Conservation (phyloP, 1,139 yeast genomes). For the Petasospora fabianii region DNA sequence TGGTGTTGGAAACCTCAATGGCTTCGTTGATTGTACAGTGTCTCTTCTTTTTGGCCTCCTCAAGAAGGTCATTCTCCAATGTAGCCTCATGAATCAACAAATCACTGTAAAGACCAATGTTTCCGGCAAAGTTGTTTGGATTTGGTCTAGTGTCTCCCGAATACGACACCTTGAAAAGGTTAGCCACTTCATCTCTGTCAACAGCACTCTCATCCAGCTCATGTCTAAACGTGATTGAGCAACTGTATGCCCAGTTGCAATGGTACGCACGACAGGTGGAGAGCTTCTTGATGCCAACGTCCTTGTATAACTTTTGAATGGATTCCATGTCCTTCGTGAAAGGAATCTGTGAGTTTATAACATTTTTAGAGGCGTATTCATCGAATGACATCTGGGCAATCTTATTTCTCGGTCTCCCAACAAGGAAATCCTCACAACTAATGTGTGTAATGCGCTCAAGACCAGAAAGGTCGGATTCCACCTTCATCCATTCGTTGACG, state of each 20-base stretch:
- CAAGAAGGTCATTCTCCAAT: slow-evolving; percentile 72
- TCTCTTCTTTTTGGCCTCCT: slow-evolving; percentile 76
- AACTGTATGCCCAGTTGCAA: slow-evolving; percentile 81
- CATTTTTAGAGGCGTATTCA: slow-evolving; percentile 28
- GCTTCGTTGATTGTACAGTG: slow-evolving; percentile 96
- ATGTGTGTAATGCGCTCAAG: slow-evolving; percentile 50
- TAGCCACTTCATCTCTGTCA: slow-evolving; percentile 4
- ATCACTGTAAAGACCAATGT: slow-evolving; percentile 67
- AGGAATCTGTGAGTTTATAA: slow-evolving; percentile 6
- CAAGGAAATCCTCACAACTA: slow-evolving; percentile 63
- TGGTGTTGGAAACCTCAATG: slow-evolving; percentile 57
- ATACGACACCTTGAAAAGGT: slow-evolving; percentile 66
- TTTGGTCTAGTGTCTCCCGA: slow-evolving; percentile 96
- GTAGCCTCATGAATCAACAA: slow-evolving; percentile 91
- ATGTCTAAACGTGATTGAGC: slow-evolving; percentile 47
- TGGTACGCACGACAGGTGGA: slow-evolving; percentile 76
- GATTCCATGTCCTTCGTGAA: slow-evolving; percentile 20
- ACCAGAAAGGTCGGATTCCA: slow-evolving; percentile 41
- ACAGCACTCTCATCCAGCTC: slow-evolving; percentile 7
- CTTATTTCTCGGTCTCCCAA: slow-evolving; percentile 29
- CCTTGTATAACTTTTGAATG: slow-evolving; percentile 28
- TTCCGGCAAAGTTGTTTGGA: slow-evolving; percentile 46
- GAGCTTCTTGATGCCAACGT: slow-evolving; percentile 34
- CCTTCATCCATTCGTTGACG: slow-evolving; percentile 62
- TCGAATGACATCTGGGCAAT: slow-evolving; percentile 32